phyloP scores from a whole-genome alignment of 176 grass and related monocot species.

The Rhynchospora breviuscula region DNA sequence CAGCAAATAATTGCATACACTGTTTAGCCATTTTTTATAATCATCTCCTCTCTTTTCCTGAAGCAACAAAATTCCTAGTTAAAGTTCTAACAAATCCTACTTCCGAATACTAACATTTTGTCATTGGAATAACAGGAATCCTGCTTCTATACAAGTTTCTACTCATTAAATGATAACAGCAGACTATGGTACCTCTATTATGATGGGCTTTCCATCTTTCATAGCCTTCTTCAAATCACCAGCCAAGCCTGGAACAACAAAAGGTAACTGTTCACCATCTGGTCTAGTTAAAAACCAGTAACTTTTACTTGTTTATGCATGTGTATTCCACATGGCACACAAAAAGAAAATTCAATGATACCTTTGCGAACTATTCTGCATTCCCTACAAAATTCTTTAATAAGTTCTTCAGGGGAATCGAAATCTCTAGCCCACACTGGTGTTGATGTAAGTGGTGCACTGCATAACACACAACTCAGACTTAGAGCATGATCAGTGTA shows the following conservation, averaged over 20 bases:
- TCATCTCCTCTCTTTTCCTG: not conserved
- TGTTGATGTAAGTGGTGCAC: conserved; percentile 82
- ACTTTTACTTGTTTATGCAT: not conserved
- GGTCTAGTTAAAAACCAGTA: not conserved
- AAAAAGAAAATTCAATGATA: conserved; percentile 14
- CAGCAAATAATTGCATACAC: not conserved
- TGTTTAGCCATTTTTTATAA: not conserved
- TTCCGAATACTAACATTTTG: too few species aligned
- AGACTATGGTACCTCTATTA: conserved; percentile 62
- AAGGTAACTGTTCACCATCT: not conserved
- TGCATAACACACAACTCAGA: conserved; percentile 27
- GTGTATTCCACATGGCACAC: not conserved
- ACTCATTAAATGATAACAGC: not conserved
- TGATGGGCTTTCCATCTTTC: conserved; percentile 99
- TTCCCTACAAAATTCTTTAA: conserved; percentile 93
- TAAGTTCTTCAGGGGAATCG: conserved; percentile 82
- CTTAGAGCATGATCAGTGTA: not conserved
- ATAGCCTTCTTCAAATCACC: conserved; percentile 99
- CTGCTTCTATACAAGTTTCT: not conserved
- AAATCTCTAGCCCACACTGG: conserved; percentile 93
- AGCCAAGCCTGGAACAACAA: conserved; percentile 63
- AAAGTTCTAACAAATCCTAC: not conserved
- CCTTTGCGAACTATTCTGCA: conserved; percentile 99
- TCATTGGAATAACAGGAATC: too few species aligned
- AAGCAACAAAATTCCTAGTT: not conserved